Evolutionary conservation across 1,284 basidiomycete species (phyloP), one percentile per base, ranked within the genome.

Genomic region (Boletus calvinii): DNA sequence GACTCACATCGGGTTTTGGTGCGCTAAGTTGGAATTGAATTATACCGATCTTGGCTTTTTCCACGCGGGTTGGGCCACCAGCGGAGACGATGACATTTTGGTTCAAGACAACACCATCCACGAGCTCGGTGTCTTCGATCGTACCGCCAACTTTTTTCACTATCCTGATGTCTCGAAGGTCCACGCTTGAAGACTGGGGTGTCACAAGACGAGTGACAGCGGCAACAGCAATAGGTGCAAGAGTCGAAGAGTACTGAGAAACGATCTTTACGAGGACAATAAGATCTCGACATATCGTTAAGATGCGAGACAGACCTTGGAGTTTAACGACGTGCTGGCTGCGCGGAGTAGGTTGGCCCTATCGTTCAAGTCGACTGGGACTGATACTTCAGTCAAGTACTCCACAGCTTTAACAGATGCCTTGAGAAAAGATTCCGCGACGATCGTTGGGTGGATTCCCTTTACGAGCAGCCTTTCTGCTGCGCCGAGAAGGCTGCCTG

Each of bases 141-240:
- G 97, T 99, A 42, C 97, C 97, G 36, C 97, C 97, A 47, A 99
- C 94, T 73, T 98, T 99, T 76, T 98, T 99, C 52, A 99, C 94
- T 58, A 99, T 81, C 45, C 97, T 86, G 66, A 99, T 91, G 71
- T 99, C 96, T 55, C 94, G 82, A 38, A 99, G 83, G 74, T 99
- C 97, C 46, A 99, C 96, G 64, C 94, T 97, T 3, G 90, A 89
- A 9, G 92, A 94, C 10, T 89, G 87, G 2, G 90, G 79, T 0
- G 90, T 90, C 38, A 91, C 86, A 37, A 98, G 81, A 52, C 93
- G 88, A 29, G 88, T 92, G 40, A 99, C 97, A n/a, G 96, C 94
- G 53, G 87, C 81, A 20, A 99, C 97, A 32, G 97, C 97, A 61
- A 99, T 99, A 39, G 97, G 97, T 12, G 97, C 93, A 52, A 99